These are phyloP conservation scores for Calonectria pseudoreteaudii DNA, from an alignment of 2,329 filamentous ascomycete species.

Conservation along the genomic window DNA sequence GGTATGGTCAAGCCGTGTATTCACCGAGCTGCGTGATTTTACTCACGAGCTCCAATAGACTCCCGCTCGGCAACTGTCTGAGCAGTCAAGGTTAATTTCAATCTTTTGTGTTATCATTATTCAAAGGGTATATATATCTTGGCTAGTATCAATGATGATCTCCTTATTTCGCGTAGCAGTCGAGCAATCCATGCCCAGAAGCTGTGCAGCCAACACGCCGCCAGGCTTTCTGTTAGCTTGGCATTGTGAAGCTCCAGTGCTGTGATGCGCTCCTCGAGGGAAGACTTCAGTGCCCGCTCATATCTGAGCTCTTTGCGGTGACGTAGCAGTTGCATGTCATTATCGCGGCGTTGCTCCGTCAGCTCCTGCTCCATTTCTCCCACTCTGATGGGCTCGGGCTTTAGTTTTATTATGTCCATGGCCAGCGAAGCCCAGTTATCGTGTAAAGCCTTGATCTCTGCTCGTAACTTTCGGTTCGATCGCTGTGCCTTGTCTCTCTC, in stretches of 20 bases:
- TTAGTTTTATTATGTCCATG: not conserved
- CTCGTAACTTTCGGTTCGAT: not conserved
- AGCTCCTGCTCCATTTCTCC: not conserved
- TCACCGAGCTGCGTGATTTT: not conserved
- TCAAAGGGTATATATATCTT: not conserved
- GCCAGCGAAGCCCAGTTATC: not conserved
- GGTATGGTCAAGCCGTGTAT: not conserved
- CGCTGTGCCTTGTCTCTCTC: not conserved
- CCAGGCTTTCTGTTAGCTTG: slow-evolving; percentile 1
- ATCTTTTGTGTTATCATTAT: not conserved
- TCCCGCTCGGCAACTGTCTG: not conserved
- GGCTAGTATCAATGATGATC: not conserved
- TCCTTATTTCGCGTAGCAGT: not conserved
- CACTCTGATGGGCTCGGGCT: not conserved
- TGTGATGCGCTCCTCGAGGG: not conserved
- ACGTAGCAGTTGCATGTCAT: not conserved
- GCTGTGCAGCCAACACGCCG: not conserved
- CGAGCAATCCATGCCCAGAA: slow-evolving; percentile 2
- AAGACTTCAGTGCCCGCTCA: not conserved
- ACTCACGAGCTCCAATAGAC: not conserved
- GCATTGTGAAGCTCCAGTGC: not conserved
- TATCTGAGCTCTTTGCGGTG: not conserved
- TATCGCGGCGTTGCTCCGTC: not conserved
- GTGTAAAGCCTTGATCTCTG: not conserved
- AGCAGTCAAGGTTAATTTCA: not conserved